A percentile compares a stretch with the other conserved stretches of the same genome.
Evolutionary conservation across 768 basidiomycete species (phyloP).

Genomic region (Pleurotus tuoliensis): DNA sequence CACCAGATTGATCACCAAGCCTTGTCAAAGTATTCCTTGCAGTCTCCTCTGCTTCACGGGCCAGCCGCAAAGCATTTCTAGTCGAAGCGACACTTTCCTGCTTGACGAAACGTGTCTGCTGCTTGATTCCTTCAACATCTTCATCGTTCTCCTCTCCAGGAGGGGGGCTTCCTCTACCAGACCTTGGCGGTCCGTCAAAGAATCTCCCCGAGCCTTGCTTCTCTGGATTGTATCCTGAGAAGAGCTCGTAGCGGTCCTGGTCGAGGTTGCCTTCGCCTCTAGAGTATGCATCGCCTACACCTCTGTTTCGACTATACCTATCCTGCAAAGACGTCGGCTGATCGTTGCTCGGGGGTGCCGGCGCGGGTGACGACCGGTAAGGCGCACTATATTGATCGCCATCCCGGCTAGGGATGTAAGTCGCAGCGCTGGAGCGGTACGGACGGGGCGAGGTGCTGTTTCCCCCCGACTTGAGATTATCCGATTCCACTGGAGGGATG

Average conservation of each 20-base stretch:
- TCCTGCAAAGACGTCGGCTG: conserved; percentile 26
- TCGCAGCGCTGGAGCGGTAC: conserved; percentile 49
- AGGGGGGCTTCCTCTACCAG: conserved; percentile 37
- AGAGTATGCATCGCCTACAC: conserved; percentile 62
- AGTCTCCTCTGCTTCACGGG: conserved; percentile 95
- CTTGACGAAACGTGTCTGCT: conserved; percentile 83
- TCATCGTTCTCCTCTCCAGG: conserved; percentile 78
- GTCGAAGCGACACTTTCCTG: conserved; percentile 89
- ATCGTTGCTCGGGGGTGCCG: conserved; percentile 1
- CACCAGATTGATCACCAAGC: conserved; percentile 93
- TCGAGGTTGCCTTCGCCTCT: conserved; percentile 59
- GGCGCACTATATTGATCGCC: conserved; percentile 49
- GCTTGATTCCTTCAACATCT: conserved; percentile 93
- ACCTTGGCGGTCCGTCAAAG: conserved; percentile 52
- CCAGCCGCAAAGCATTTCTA: conserved; percentile 88
- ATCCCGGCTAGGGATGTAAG: conserved; percentile 69
- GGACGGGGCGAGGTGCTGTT: conserved; percentile 35
- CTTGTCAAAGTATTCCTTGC: conserved; percentile 78
- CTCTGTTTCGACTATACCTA: conserved; percentile 48
- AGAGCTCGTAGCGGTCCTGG: conserved; percentile 67
- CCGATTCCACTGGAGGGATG: conserved; percentile 63
- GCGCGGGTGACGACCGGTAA: background rate
- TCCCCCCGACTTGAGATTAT: conserved; percentile 24
- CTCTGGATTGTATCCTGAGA: conserved; percentile 67
- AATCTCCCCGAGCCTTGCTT: conserved; percentile 61